phyloP scores from a whole-genome alignment of 164 flowering plant species.

The Litsea cubeba region DNA sequence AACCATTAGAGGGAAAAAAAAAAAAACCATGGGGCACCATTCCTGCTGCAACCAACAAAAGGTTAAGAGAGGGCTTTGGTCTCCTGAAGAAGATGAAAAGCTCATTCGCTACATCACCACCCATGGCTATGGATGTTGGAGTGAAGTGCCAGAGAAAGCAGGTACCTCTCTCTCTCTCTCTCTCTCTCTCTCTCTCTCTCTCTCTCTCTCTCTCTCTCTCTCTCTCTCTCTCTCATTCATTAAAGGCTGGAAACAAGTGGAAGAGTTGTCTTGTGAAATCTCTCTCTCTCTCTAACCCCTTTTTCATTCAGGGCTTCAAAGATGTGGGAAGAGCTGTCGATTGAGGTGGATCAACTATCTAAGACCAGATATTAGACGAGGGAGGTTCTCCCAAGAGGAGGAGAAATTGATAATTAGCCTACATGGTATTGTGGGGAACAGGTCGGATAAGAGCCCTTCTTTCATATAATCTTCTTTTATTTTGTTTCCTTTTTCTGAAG shows the following conservation, averaged over 20 bases:
- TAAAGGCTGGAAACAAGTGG: too few relatives aligned
- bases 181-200: not conserved
- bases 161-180: not conserved
- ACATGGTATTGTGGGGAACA: conserved; percentile 83
- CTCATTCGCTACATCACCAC: conserved; percentile 66
- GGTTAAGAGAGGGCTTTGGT: conserved; percentile 90
- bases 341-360: conserved; percentile 91
- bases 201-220: conserved; percentile 18
- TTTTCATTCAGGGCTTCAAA: conserved; percentile 60
- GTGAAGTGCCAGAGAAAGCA: conserved; percentile 48
- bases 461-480: not conserved
- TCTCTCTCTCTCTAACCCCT: not conserved
- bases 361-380: conserved; percentile 87
- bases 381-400: conserved; percentile 84
- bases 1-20: not conserved
- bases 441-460: conserved; percentile 31
- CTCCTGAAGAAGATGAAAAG: conserved; percentile 87
- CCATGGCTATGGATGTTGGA: conserved; percentile 90
- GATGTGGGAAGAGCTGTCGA: conserved; percentile 91
- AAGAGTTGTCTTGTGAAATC: too few relatives aligned
- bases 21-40: conserved; percentile 75
- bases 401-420: conserved; percentile 85
- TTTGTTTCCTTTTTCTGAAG: not conserved
- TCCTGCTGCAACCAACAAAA: conserved; percentile 89
- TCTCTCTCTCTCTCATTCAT: conserved; percentile 5